Base-by-base conservation (phyloP, 2,329 filamentous ascomycete species). In the Aspergillus clavatus region DNA sequence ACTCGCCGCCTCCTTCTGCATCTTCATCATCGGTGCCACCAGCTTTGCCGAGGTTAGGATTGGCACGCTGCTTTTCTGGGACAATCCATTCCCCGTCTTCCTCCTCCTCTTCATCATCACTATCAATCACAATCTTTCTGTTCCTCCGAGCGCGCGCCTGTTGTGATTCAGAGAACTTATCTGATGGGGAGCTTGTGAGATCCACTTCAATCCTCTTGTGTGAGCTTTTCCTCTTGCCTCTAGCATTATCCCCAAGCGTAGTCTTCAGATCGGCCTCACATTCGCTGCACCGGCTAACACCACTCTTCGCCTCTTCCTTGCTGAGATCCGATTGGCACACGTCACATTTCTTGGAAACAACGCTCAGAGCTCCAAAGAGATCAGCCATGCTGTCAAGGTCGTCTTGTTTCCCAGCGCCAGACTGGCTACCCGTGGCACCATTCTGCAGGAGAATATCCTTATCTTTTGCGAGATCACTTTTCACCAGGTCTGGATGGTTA, bases 401-500 rank as follows among this genome's bases (percentile, higher is more conserved):
- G 18, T 79, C 72, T 14, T 76, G 72, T 39, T 74, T 72, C 45
- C 75, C 76, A 19, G 71, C 62, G 26, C 70, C 66, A 38, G 76
- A 74, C 27, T 77, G 72, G 52, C 77, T 75, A 7, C 67, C 69
- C 2, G 72, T 59, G 26, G 70, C 74, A 5, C 73, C 71, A 24
- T 80, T 86, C 1, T 82, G 84, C 1, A 82, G 78, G 44, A 95
- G 71, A 2, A 88, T 87, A 59, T 97, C 93, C 57, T 85, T 89
- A 63, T 98, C 93, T 53, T 87, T 87, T 44, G 84, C 84, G 46
- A 96, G 75, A 60, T 94, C 91, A 52, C 84, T 84, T 53, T 88
- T 87, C 10, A 95, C 85, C 37, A 98, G 76, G 54, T 89, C 84
- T 0, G 90, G 89, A 63, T 98, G 93, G 61, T 98, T 95, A 67